A percentile compares a stretch with the other conserved stretches of the same genome.
These are phyloP conservation scores for Aspergillus clavatus DNA, from an alignment of 2,329 filamentous ascomycete genomes.

Conservation along the genomic window DNA sequence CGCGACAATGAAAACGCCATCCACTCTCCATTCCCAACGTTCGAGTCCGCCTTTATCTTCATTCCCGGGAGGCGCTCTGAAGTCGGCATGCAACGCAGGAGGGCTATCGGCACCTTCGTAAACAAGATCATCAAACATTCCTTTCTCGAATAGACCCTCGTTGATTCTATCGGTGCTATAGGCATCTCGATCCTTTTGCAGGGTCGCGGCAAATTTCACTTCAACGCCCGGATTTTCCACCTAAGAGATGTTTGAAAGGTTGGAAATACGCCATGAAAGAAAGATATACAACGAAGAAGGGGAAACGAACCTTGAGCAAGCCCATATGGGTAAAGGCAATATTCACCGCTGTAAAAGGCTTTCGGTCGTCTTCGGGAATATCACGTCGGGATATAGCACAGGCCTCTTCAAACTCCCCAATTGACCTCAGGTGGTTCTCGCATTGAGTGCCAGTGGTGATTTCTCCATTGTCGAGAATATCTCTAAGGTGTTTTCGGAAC, in stretches of 20 bases:
- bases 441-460: slow-evolving; percentile 16
- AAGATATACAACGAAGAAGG: not conserved
- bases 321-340: slow-evolving; percentile 12
- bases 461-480: not conserved
- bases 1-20: slow-evolving; percentile 15
- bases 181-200: slow-evolving; percentile 1
- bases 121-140: slow-evolving; percentile 16
- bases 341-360: slow-evolving; percentile 10
- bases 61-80: slow-evolving; percentile 10
- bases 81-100: slow-evolving; percentile 10
- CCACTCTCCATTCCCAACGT: slow-evolving; percentile 10
- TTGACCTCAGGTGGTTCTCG: slow-evolving; percentile 2
- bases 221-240: slow-evolving; percentile 2
- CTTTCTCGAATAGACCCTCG: slow-evolving; percentile 8
- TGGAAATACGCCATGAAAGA: not conserved
- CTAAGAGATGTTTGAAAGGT: not conserved
- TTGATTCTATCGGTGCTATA: slow-evolving; percentile 2
- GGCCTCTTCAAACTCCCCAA: slow-evolving; percentile 2
- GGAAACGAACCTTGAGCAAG: slow-evolving; percentile 7
- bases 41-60: not conserved
- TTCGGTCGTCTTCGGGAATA: not conserved
- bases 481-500: slow-evolving; percentile 10
- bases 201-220: not conserved
- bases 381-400: not conserved
- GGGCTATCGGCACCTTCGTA: slow-evolving; percentile 15